Percentiles rank a stretch among this genome's conserved stretches.
phyloP scores from a whole-genome alignment of 345 rosid species.

The Rhizophora mangle region DNA sequence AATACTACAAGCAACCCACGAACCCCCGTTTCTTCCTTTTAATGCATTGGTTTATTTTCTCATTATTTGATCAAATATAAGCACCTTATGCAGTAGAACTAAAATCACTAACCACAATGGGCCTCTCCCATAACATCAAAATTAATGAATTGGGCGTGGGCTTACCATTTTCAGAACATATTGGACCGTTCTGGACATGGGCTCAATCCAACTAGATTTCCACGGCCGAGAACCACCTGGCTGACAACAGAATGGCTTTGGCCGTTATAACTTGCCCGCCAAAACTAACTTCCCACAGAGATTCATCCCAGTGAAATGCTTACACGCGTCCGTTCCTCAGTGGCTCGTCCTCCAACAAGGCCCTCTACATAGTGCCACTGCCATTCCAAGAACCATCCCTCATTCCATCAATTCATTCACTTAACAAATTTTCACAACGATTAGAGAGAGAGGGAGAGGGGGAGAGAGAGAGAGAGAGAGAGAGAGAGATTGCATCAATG shows the following conservation, averaged over 20 bases:
- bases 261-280: conserved; percentile 13
- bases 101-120: too few relatives aligned
- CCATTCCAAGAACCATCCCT: not conserved
- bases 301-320: not conserved
- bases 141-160: too few relatives aligned
- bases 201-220: not conserved
- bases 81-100: too few relatives aligned
- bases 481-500: conserved; percentile 16
- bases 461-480: conserved; percentile 1
- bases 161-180: too few relatives aligned
- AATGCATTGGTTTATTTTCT: too few relatives aligned
- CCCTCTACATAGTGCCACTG: not conserved
- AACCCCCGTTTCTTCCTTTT: too few relatives aligned
- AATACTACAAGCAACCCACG: too few relatives aligned
- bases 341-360: not conserved
- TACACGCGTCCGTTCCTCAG: not conserved
- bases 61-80: too few relatives aligned
- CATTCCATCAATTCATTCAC: not conserved
- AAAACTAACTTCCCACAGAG: not conserved
- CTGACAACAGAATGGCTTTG: not conserved
- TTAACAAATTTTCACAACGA: not conserved
- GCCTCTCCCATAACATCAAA: too few relatives aligned
- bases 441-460: not conserved
- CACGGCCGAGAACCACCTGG: not conserved
- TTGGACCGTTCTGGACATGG: too few relatives aligned